Evolutionary conservation across 1,139 yeast genomes (phyloP), one percentile per base, ranked within the genome.

Genomic region (Schizosaccharomyces versatilis): DNA sequence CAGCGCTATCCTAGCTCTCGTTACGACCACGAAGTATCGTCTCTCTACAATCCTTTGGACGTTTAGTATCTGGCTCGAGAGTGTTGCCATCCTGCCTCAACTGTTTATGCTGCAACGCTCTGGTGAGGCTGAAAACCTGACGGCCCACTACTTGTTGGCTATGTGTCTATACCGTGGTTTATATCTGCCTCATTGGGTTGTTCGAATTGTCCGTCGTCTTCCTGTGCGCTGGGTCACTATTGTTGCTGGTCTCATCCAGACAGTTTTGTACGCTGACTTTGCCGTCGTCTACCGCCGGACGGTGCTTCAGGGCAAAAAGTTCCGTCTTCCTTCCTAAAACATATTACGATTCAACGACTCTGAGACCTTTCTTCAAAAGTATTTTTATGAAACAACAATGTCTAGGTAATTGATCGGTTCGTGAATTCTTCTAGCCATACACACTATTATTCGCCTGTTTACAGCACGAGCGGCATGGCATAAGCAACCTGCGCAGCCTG

Each of bases 161-260:
- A 72, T 90, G 65, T 98, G 98, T 14, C 61, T 81, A 7, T 90
- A 90, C 71, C 75, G 98, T 62, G 84, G 86, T 0, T 72, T 90
- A 57, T 90, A 90, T 68, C 78, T 90, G 61, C 93, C 95, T 61
- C 90, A 88, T 69, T 90, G 98, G 98, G 68, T 86, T 61, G 88
- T 86, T 74, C 78, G 97, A 67, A 85, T 81, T 69, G 72, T 71
- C 60, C 69, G 76, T 15, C 90, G 82, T 61, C 76, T 74, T 44
- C 76, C 77, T 62, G 74, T 82, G 57, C 95, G 85, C 65, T 75
- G 74, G 62, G 72, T 88, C 57, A 75, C 94, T 8, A 72, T 88
- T 7, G 64, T 77, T 40, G 82, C 96, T 1, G 98, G 98, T 24
- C 60, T 90, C 51, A 67, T 85, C 52, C 98, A 90, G 70, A 85